Base-by-base conservation (phyloP, 116 monocot genomes). In the Trichopus zeylanicus region DNA sequence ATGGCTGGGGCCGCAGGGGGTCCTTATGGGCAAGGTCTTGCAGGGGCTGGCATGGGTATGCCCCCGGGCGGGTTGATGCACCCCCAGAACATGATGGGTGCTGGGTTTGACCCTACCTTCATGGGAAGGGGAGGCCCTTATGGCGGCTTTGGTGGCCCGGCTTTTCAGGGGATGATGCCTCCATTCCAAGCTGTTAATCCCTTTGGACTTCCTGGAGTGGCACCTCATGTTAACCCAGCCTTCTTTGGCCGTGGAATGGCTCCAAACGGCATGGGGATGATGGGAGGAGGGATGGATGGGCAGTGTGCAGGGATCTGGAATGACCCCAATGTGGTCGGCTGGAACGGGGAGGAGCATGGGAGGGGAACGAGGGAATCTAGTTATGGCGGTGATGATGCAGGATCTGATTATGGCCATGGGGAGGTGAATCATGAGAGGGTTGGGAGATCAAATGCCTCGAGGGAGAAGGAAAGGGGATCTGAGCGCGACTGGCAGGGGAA, bases 141-240 rank as follows among this genome's bases (percentile, higher is more conserved):
- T 67, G 79, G 65, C 3, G 85, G 80, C 6, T 85, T 85, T 52
- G 12, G 72, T 23, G 79, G 48, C 29, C 66, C 70, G 15, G 67
- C 64, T 35, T 85, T 80, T 67, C 73, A 70, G 26, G 76, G 76
- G 29, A 75, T 76, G 76, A 70, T 77, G 67, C 70, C 73, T 67
- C 28, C 76, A 5, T 85, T 80, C 39, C 76, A 66, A 35, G 67
- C 67, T 15, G 57, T 78, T 2, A 72, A 64, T 25, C 11, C 64
- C 18, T 39, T 74, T 22, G 73, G 69, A 23, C 74, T 69, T 42
- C 79, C 75, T 22, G 84, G 68, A 9, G 80, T 85, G 48, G 76
- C 85, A 10, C 85, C 85, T 23, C 85, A 85, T 74, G 85, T 85
- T 33, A 85, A 85, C 35, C 80, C 76, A 22, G 80, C 85, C 35